Conservation (phyloP, 2,329 filamentous ascomycete genomes). For the Aspergillus texensis region DNA sequence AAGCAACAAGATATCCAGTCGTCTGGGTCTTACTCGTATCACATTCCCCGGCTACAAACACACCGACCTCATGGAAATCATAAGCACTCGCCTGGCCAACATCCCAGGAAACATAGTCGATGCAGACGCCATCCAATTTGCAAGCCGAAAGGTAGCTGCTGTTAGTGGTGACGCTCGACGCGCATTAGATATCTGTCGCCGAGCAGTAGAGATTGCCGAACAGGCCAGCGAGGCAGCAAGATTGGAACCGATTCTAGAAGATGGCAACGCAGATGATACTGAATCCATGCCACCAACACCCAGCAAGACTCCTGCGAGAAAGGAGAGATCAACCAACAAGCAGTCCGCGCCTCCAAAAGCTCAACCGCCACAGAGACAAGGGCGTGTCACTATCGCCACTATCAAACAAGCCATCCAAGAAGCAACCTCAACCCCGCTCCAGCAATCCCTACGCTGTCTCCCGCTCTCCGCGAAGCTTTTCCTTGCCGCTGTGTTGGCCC, state of each 20-base stretch:
- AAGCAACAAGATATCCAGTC: constrained; percentile 97
- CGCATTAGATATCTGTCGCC: constrained; percentile 90
- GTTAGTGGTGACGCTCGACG: constrained; percentile 92
- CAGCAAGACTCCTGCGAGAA: constrained; percentile 44
- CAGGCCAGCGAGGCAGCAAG: constrained; percentile 58
- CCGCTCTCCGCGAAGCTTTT: constrained; percentile 83
- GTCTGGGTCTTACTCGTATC: constrained; percentile 85
- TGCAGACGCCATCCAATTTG: constrained; percentile 91
- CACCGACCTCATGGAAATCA: constrained; percentile 95
- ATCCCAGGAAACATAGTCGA: constrained; percentile 90
- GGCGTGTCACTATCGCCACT: constrained; percentile 83
- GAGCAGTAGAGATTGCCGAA: constrained; percentile 94
- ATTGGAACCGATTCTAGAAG: constrained; percentile 19
- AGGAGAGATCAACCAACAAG: constrained; percentile 23
- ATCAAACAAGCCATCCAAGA: constrained; percentile 95
- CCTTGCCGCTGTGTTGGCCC: constrained; percentile 76
- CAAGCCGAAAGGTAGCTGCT: constrained; percentile 92
- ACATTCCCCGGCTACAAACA: constrained; percentile 98
- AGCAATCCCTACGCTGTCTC: constrained; percentile 81
- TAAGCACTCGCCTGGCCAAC: constrained; percentile 86
- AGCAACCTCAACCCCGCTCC: constrained; percentile 87
- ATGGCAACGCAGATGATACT: constrained; percentile 30
- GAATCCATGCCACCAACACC: constrained; percentile 48
- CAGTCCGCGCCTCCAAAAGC: constrained; percentile 4
- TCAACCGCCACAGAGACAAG: constrained; percentile 25